Conservation (phyloP, 768 basidiomycete species). For the Dendrothele bispora region DNA sequence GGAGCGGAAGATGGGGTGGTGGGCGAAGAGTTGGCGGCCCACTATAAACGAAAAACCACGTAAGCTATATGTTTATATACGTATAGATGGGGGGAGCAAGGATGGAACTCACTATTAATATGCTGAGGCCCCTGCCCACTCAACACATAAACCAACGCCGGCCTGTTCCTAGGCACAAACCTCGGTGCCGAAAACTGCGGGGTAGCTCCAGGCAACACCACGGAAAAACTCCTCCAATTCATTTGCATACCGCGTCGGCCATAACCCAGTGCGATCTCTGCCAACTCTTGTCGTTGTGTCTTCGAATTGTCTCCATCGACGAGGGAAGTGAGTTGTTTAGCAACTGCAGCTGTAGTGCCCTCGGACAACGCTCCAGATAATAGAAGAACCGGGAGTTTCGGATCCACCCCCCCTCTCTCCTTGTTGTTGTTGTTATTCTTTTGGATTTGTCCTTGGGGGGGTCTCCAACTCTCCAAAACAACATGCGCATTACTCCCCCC, state of each 20-base stretch:
- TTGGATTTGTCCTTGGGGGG: conserved; percentile 34
- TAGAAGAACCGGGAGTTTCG: conserved; percentile 24
- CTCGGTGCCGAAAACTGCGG: conserved; percentile 21
- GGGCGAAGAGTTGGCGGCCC: conserved; percentile 34
- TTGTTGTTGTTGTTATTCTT: conserved; percentile 10
- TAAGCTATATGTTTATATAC: not conserved
- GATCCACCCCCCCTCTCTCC: not conserved
- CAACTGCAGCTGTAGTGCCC: conserved; percentile 19
- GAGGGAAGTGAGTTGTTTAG: conserved; percentile 7
- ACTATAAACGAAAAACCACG: conserved; percentile 22
- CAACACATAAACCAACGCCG: conserved; percentile 37
- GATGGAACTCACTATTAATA: conserved; percentile 27
- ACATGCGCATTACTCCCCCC: conserved; percentile 43
- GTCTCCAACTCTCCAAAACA: conserved; percentile 35
- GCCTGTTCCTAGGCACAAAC: conserved; percentile 20
- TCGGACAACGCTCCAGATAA: conserved; percentile 36
- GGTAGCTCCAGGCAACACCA: conserved; percentile 10
- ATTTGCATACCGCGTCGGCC: conserved; percentile 32
- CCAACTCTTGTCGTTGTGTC: not conserved
- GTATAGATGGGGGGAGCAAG: not conserved
- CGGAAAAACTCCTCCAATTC: conserved; percentile 29
- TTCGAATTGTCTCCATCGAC: conserved; percentile 1
- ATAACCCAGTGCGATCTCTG: conserved; percentile 10
- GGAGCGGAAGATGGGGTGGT: conserved; percentile 33
- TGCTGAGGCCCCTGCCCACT: conserved; percentile 41